phyloP scores from a whole-genome alignment of 2,329 filamentous ascomycete genomes.

The Ophiosphaerella herpotricha region DNA sequence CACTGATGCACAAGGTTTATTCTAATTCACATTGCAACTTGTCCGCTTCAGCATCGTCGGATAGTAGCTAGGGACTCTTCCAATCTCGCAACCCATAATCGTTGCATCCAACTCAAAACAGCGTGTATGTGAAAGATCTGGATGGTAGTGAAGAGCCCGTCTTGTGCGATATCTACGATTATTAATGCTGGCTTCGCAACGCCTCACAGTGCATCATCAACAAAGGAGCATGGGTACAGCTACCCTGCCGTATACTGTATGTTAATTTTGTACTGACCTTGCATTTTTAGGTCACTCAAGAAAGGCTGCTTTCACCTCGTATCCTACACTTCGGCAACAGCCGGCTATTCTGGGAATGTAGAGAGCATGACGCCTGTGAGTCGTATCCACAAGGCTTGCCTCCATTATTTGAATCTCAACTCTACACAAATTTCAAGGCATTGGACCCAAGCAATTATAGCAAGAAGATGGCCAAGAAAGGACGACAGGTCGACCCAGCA shows the following conservation, averaged over 20 bases:
- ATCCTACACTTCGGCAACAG: conserved; percentile 15
- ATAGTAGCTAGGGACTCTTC: conserved; percentile 11
- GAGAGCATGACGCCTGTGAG: conserved; percentile 6
- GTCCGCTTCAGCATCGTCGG: conserved; percentile 4
- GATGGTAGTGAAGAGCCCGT: neutral
- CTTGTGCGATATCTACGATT: neutral
- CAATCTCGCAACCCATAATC: neutral
- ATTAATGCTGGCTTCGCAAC: neutral
- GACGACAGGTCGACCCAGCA: no score
- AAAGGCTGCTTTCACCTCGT: conserved; percentile 20
- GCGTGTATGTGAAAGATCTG: neutral
- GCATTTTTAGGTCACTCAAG: conserved; percentile 2
- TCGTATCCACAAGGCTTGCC: conserved; percentile 5
- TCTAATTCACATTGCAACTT: conserved; percentile 11
- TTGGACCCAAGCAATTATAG: neutral
- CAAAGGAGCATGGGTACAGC: conserved; percentile 10
- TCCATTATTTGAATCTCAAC: neutral
- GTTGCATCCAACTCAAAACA: no score
- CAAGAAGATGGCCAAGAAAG: neutral
- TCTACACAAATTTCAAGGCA: neutral
- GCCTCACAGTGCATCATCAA: neutral
- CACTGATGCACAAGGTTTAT: conserved; percentile 12
- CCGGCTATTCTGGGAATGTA: conserved; percentile 28
- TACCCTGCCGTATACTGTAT: no score
- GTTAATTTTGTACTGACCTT: no score